Conservation (phyloP, 2,329 filamentous ascomycete genomes). For the Amylocarpus encephaloides region DNA sequence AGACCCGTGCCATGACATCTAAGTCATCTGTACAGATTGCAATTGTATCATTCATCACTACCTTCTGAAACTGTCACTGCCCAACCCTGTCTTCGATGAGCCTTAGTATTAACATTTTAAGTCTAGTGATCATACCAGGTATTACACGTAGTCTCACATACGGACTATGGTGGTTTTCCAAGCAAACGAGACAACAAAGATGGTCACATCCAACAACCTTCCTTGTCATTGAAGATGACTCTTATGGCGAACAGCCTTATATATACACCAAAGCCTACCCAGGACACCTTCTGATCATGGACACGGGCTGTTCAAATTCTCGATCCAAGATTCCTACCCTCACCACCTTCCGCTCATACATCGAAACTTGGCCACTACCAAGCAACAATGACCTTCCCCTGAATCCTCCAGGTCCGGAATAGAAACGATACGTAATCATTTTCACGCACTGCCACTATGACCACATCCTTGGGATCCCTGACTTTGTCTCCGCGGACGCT, state of each 20-base stretch:
- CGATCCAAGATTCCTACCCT: slow-evolving; percentile 22
- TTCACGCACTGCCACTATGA: slow-evolving; percentile 44
- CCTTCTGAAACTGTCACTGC: no score
- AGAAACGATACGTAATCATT: slow-evolving; percentile 36
- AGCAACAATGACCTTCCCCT: slow-evolving; percentile 33
- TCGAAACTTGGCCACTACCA: slow-evolving; percentile 36
- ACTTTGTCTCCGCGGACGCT: slow-evolving; percentile 20
- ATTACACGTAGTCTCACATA: no score
- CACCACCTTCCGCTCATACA: slow-evolving; percentile 35
- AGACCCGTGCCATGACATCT: no score
- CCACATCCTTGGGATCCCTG: slow-evolving; percentile 30
- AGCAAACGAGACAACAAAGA: not conserved
- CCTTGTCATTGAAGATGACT: slow-evolving; percentile 39
- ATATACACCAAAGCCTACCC: slow-evolving; percentile 41
- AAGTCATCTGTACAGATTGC: no score
- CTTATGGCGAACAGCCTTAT: slow-evolving; percentile 37
- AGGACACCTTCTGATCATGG: slow-evolving; percentile 35
- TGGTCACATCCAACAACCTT: slow-evolving; percentile 31
- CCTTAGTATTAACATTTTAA: no score
- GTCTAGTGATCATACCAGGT: no score
- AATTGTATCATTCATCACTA: no score
- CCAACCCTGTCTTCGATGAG: no score
- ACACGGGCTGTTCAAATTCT: slow-evolving; percentile 40
- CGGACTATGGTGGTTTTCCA: no score
- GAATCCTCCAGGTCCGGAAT: slow-evolving; percentile 29